A percentile compares a stretch with the other conserved stretches of the same genome.
Conservation (phyloP, 73 alveolate genomes). For the Paramecium sonneborni region DNA sequence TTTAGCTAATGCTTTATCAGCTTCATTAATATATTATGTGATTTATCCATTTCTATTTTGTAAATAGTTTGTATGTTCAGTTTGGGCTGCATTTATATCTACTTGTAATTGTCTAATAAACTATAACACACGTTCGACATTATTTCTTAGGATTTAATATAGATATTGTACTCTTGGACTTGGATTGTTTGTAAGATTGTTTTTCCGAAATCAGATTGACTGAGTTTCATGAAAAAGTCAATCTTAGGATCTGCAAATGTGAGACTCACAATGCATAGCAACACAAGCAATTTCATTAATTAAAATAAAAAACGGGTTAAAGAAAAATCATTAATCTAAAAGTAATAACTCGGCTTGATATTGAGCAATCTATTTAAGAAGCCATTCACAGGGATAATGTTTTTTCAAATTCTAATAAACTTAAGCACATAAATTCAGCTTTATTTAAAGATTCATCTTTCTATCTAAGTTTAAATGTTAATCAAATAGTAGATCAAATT, state of each 20-base stretch:
- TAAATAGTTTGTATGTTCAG: not conserved
- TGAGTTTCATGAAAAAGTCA: slow-evolving; percentile 1
- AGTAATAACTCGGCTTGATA: slow-evolving; percentile 38
- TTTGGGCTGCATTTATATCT: not conserved
- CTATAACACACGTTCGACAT: not conserved
- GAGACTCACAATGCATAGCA: not conserved
- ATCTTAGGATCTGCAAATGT: slow-evolving; percentile 8
- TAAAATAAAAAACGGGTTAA: slow-evolving; percentile 40
- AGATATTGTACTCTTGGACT: not conserved
- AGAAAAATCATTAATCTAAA: slow-evolving; percentile 10
- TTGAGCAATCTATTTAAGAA: not conserved
- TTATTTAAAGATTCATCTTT: not conserved
- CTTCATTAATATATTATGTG: not conserved
- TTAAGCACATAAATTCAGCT: not conserved
- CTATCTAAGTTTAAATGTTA: not conserved
- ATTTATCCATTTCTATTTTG: slow-evolving; percentile 1
- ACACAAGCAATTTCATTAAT: slow-evolving; percentile 3
- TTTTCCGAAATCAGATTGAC: slow-evolving; percentile 17
- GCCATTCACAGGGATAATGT: not conserved
- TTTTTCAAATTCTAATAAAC: not conserved
- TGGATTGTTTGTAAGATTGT: slow-evolving; percentile 16
- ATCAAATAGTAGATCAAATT: slow-evolving; percentile 23
- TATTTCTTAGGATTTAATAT: not conserved
- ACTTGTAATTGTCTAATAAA: slow-evolving; percentile 11
- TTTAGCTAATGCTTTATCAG: not conserved